Evolutionary conservation across 108 stramenopile genomes (phyloP).

Genomic region (Pseudonitzschia multiseries): DNA sequence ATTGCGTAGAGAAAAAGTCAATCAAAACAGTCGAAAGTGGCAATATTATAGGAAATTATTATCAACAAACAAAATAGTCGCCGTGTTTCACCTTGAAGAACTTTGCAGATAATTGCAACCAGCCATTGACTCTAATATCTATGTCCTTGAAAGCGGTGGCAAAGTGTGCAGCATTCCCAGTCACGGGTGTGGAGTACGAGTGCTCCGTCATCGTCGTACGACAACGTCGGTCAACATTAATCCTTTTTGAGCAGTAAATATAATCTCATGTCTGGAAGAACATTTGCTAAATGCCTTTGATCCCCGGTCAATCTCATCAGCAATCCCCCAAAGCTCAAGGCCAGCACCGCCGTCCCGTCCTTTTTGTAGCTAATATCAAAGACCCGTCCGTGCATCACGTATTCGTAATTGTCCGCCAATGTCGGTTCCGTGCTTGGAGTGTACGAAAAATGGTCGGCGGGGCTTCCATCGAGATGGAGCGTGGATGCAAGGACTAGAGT

Average conservation of each 20-base stretch:
- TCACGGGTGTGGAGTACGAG: too few species aligned
- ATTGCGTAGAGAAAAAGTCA: not conserved
- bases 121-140: too few species aligned
- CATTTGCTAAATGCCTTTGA: slow-evolving; percentile 86
- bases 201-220: not conserved
- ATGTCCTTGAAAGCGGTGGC: too few species aligned
- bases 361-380: slow-evolving; percentile 88
- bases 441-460: slow-evolving; percentile 93
- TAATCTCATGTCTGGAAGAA: slow-evolving; percentile 88
- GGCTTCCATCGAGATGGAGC: slow-evolving; percentile 89
- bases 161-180: too few species aligned
- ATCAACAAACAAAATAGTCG: too few species aligned
- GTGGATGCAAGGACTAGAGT: slow-evolving; percentile 92
- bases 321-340: slow-evolving; percentile 92
- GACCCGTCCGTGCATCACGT: slow-evolving; percentile 97
- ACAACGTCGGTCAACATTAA: slow-evolving; percentile 31
- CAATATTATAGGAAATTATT: too few species aligned
- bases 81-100: not conserved
- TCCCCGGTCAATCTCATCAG: slow-evolving; percentile 94
- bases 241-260: slow-evolving; percentile 90
- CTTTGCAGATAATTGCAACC: too few species aligned
- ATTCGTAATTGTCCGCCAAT: slow-evolving; percentile 95
- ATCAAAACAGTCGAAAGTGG: too few species aligned
- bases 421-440: slow-evolving; percentile 67
- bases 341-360: slow-evolving; percentile 79